phyloP scores from a whole-genome alignment of 2,329 filamentous ascomycete species.

The Hirsutella rhossiliensis region DNA sequence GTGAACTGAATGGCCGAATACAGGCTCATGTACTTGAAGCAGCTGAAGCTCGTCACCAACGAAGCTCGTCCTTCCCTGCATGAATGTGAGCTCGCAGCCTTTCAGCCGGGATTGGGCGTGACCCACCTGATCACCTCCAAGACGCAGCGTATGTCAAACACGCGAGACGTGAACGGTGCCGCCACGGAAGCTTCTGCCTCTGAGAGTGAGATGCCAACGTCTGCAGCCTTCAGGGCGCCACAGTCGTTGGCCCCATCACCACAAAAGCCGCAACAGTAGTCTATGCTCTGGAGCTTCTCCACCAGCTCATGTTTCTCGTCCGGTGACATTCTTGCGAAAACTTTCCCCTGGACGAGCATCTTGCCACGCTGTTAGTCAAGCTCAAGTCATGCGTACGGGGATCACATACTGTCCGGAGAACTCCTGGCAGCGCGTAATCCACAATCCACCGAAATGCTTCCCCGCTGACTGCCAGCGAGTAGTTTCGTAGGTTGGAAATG shows the following conservation, averaged over 20 bases:
- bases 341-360: constrained; percentile 84
- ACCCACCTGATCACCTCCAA: constrained; percentile 71
- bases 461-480: constrained; percentile 78
- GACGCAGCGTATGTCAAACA: constrained; percentile 95
- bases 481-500: constrained; percentile 69
- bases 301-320: constrained; percentile 98
- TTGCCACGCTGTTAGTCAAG: constrained; percentile 19
- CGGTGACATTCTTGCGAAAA: constrained; percentile 96
- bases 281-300: constrained; percentile 91
- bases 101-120: too few species aligned
- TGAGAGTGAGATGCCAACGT: constrained; percentile 92
- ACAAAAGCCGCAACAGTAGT: constrained; percentile 92
- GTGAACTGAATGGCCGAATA: constrained; percentile 99
- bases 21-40: constrained; percentile 99
- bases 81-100: constrained; percentile 9
- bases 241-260: constrained; percentile 97
- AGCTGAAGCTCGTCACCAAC: constrained; percentile 96
- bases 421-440: constrained; percentile 73
- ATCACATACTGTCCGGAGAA: constrained; percentile 52
- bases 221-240: constrained; percentile 88
- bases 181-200: constrained; percentile 96
- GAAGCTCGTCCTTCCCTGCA: constrained; percentile 78
- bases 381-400: neutral
- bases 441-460: constrained; percentile 96
- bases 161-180: constrained; percentile 89